Evolutionary conservation across 306 rosid species (phyloP).

Genomic region (Calophaca sinica): DNA sequence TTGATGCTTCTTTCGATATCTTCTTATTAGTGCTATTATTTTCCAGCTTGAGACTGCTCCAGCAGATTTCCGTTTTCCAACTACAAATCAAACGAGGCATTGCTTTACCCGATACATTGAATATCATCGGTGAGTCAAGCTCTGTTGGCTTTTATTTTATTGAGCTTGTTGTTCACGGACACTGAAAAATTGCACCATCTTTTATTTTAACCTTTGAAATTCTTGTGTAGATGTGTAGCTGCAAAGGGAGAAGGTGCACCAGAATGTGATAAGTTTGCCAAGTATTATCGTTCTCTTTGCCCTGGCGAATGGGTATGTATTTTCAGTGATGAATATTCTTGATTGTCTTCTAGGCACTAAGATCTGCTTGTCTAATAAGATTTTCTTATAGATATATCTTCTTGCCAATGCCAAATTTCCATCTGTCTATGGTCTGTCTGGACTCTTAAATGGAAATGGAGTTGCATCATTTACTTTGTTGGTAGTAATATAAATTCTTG

Average conservation of each 20-base stretch:
- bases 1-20: constrained; percentile 14
- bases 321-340: constrained; percentile 31
- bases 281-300: constrained; percentile 92
- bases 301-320: constrained; percentile 98
- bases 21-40: constrained; percentile 41
- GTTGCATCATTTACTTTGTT: not conserved
- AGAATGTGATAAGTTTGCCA: constrained; percentile 88
- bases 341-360: constrained; percentile 19
- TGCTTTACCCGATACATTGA: constrained; percentile 95
- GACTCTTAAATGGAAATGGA: not conserved
- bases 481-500: constrained; percentile 20
- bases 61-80: constrained; percentile 94
- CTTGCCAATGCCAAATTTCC: constrained; percentile 7
- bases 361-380: constrained; percentile 11
- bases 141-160: constrained; percentile 25
- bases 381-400: constrained; percentile 13
- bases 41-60: constrained; percentile 97
- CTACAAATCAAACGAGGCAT: constrained; percentile 97
- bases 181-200: not conserved
- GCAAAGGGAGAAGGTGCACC: constrained; percentile 92
- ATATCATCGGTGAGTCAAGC: constrained; percentile 73
- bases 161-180: constrained; percentile 21
- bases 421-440: constrained; percentile 5
- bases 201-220: constrained; percentile 32
- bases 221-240: constrained; percentile 70